Evolutionary conservation across 345 rosid genomes (phyloP).

Genomic region (Microcos paniculata): DNA sequence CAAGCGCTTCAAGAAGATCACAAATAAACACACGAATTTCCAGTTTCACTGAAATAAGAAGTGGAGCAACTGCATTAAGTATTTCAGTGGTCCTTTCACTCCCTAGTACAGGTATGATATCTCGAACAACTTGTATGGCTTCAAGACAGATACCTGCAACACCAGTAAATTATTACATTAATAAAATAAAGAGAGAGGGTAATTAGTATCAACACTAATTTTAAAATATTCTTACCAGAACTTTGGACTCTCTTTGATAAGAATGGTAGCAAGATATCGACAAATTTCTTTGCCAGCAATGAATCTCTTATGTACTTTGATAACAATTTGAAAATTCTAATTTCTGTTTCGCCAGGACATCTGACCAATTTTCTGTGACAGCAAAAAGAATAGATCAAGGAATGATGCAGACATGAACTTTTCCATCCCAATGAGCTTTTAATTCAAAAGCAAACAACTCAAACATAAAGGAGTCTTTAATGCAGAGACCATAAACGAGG

Average conservation of each 20-base stretch:
- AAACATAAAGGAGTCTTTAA: neutral
- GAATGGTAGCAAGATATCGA: slow-evolving; percentile 71
- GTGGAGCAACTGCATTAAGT: slow-evolving; percentile 58
- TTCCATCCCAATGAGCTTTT: neutral
- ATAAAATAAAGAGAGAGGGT: slow-evolving; percentile 14
- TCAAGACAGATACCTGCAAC: slow-evolving; percentile 57
- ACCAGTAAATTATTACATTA: slow-evolving; percentile 17
- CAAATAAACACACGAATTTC: slow-evolving; percentile 64
- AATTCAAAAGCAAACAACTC: slow-evolving; percentile 1
- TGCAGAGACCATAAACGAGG: slow-evolving; percentile 5
- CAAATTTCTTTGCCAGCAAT: slow-evolving; percentile 46
- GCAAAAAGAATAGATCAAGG: slow-evolving; percentile 1
- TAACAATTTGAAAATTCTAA: slow-evolving; percentile 65
- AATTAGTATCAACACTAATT: slow-evolving; percentile 9
- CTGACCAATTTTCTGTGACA: slow-evolving; percentile 64
- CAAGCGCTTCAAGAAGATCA: slow-evolving; percentile 69
- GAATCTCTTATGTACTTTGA: slow-evolving; percentile 57
- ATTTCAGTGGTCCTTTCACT: slow-evolving; percentile 43
- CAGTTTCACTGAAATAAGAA: slow-evolving; percentile 58
- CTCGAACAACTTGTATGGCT: slow-evolving; percentile 59
- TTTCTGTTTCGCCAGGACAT: slow-evolving; percentile 58
- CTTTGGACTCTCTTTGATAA: slow-evolving; percentile 47
- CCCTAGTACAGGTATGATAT: slow-evolving; percentile 50
- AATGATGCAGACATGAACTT: neutral
- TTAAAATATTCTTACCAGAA: slow-evolving; percentile 51